Percentiles rank a stretch among this genome's conserved stretches.
These are phyloP conservation scores for Echeveria elegans DNA, from an alignment of 164 flowering plant species.

Conservation along the genomic window DNA sequence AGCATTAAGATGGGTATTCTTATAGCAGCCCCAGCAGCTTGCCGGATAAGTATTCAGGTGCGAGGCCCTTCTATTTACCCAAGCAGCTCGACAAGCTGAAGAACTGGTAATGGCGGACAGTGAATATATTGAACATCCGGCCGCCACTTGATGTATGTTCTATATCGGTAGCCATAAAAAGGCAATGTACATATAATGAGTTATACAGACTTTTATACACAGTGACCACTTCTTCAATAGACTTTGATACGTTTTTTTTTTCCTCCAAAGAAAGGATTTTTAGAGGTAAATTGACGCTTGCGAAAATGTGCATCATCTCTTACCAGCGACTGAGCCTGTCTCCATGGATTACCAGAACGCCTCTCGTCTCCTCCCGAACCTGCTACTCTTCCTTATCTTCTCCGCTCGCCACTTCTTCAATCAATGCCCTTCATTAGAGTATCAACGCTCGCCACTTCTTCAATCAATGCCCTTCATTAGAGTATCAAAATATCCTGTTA, in stretches of 20 bases:
- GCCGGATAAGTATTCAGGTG: background rate
- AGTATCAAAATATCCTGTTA: too few relatives aligned
- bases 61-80: background rate
- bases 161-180: too few relatives aligned
- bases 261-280: too few relatives aligned
- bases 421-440: too few relatives aligned
- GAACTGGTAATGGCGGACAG: background rate
- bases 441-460: background rate
- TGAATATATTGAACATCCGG: background rate
- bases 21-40: background rate
- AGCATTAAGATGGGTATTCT: background rate
- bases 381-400: background rate
- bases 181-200: too few relatives aligned
- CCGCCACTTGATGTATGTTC: too few relatives aligned
- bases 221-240: too few relatives aligned
- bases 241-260: too few relatives aligned
- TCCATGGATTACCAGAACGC: background rate
- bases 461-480: too few relatives aligned
- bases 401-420: background rate
- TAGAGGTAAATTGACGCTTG: too few relatives aligned
- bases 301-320: background rate
- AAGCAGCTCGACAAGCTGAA: background rate
- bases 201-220: too few relatives aligned
- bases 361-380: background rate
- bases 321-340: background rate